These are phyloP conservation scores for Gynandropsis gynandra DNA, from an alignment of 345 rosid species.

Conservation along the genomic window DNA sequence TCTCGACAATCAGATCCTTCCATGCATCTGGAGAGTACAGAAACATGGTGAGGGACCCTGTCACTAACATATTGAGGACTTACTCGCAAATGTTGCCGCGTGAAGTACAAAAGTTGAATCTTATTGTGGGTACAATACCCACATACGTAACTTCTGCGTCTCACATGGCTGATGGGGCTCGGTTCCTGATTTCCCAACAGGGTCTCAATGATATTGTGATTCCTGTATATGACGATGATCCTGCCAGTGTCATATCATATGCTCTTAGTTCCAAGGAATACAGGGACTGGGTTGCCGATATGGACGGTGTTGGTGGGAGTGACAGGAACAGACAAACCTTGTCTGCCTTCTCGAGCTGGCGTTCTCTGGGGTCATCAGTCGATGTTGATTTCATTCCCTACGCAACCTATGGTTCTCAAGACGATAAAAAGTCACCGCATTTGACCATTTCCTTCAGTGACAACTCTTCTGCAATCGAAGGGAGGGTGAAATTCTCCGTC, in stretches of 20 bases:
- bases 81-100: conserved; percentile 52
- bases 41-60: conserved; percentile 77
- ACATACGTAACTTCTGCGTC: conserved; percentile 55
- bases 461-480: conserved; percentile 46
- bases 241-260: conserved; percentile 78
- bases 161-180: conserved; percentile 67
- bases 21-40: conserved; percentile 87
- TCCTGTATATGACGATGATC: conserved; percentile 89
- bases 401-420: conserved; percentile 50
- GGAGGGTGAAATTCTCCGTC: conserved; percentile 76
- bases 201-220: conserved; percentile 51
- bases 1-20: conserved; percentile 59
- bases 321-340: conserved; percentile 37
- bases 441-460: conserved; percentile 62
- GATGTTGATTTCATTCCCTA: conserved; percentile 53
- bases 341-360: conserved; percentile 52
- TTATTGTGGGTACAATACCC: conserved; percentile 39
- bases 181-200: conserved; percentile 57
- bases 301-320: conserved; percentile 29
- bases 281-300: conserved; percentile 58
- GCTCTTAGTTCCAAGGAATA: conserved; percentile 81
- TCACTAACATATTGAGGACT: conserved; percentile 48
- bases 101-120: conserved; percentile 62
- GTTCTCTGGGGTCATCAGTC: conserved; percentile 47
- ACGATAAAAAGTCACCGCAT: conserved; percentile 66